Conservation (phyloP, 2,329 filamentous ascomycete species). For the Leptographium radiaticola region DNA sequence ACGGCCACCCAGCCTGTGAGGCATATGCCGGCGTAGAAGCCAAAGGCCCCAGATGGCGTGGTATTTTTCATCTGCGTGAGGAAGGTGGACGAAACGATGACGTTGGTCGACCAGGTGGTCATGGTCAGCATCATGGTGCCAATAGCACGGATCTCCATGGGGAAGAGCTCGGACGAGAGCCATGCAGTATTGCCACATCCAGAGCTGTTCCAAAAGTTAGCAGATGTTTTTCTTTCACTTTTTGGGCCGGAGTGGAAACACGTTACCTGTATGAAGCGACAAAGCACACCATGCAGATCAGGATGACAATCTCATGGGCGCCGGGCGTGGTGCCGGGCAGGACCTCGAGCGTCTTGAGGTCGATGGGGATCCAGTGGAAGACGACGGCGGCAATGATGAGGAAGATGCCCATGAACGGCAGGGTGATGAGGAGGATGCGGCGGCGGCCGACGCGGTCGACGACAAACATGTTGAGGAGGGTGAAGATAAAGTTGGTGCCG, state of each 20-base stretch:
- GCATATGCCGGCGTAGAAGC: conserved; percentile 1
- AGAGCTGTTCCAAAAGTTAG: not conserved
- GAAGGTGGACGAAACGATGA: conserved; percentile 1
- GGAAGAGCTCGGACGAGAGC: conserved; percentile 1
- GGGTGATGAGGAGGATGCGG: conserved; percentile 48
- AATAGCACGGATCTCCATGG: not conserved
- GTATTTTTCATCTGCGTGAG: conserved; percentile 1
- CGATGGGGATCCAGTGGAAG: conserved; percentile 48
- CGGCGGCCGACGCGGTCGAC: conserved; percentile 54
- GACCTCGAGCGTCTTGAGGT: not conserved
- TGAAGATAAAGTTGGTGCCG: conserved; percentile 49
- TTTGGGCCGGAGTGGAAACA: not conserved
- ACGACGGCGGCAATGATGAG: conserved; percentile 67
- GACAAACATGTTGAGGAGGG: conserved; percentile 46
- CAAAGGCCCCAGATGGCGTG: not conserved
- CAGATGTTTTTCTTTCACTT: not conserved
- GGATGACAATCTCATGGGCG: not conserved
- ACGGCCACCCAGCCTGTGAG: not conserved
- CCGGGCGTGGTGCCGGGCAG: not conserved
- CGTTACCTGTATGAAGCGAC: not conserved
- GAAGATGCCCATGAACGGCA: conserved; percentile 49
- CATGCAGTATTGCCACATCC: conserved; percentile 1
- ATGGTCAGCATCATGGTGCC: conserved; percentile 1
- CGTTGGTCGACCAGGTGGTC: not conserved
- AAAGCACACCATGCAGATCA: not conserved